Base-by-base conservation (phyloP, 257 asterid genomes). In the Penstemon newberryi region DNA sequence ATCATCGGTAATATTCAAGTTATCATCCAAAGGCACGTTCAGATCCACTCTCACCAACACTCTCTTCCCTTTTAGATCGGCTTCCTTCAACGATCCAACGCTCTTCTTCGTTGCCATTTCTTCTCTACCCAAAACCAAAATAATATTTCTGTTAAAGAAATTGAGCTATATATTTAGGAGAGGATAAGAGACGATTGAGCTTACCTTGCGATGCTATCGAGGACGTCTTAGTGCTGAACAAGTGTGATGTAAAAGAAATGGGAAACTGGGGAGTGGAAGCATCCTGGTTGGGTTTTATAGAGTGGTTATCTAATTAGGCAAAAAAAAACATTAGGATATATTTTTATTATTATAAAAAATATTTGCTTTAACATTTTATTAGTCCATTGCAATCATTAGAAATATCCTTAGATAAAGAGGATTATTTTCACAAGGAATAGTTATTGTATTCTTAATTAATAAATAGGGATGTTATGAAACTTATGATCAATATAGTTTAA, bases 41-140 rank as follows among this genome's bases (percentile, higher is more conserved):
- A 88, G 86, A 84, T 88, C 96, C 65, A 81, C 96, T 46, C 96
- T 73, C 36, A 88, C 90, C 56, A 88, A 82, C 11, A 86, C 90
- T 57, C 71, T 82, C 81, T 88, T 86, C 43, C 92, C 96, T 70
- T 84, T 88, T 61, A 88, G 87, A 84, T 88, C 96, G 66, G 87
- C 88, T 72, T 82, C 92, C 77, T 75, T 82, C 72, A 88, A 61
- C 15, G 92, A 75, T 66, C 92, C 96, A 3, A 88, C 96, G 77
- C 96, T 88, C 90, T 86, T 88, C 84, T 88, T 88, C 42, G 84
- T 75, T 58, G 92, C 95, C 95, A 87, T 87, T 57, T 50, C 64
- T 10, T 56, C 55, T 8, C 10, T 7, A 33, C 41, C 10, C 15
- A 57, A 56, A 45, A 63, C 25, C 61, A 49, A 12, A 33, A 63